These are phyloP conservation scores for Trematosphaeria pertusa DNA, from an alignment of 2,329 filamentous ascomycete species.

Conservation along the genomic window DNA sequence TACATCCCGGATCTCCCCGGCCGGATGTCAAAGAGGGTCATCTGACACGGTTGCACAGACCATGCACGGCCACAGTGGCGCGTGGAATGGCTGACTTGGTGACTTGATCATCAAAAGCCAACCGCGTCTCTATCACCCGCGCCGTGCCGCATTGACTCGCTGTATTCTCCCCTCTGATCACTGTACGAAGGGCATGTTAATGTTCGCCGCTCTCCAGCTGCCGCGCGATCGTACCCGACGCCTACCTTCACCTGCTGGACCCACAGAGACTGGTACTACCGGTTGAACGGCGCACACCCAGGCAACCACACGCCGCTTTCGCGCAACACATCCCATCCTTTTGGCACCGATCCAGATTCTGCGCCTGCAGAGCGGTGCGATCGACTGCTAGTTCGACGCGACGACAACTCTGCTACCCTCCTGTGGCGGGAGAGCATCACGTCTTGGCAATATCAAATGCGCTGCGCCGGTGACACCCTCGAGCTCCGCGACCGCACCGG, in stretches of 20 bases:
- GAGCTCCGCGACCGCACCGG: slow-evolving; percentile 1
- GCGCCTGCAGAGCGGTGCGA: too few species aligned
- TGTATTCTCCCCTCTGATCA: slow-evolving; percentile 3
- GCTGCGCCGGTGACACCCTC: slow-evolving; percentile 12
- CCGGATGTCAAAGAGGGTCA: slow-evolving; percentile 2
- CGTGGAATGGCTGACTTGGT: background rate
- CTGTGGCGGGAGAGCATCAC: too few species aligned
- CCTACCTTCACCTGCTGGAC: slow-evolving; percentile 29
- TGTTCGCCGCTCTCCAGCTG: slow-evolving; percentile 13
- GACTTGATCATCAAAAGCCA: slow-evolving; percentile 1
- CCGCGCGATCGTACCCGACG: slow-evolving; percentile 25
- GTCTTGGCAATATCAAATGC: slow-evolving; percentile 26
- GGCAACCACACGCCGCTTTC: background rate
- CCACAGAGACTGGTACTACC: slow-evolving; percentile 26
- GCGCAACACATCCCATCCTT: too few species aligned
- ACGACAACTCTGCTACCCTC: too few species aligned
- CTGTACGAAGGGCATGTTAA: slow-evolving; percentile 19
- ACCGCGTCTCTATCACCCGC: slow-evolving; percentile 8
- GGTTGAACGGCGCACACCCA: slow-evolving; percentile 7
- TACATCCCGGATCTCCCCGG: too few species aligned
- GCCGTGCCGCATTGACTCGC: slow-evolving; percentile 2
- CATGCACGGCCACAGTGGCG: background rate
- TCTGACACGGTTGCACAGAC: background rate
- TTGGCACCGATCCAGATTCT: too few species aligned
- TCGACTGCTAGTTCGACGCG: too few species aligned